Base-by-base conservation (phyloP, 2,329 filamentous ascomycete genomes). In the Trichoderma brevicompactum region DNA sequence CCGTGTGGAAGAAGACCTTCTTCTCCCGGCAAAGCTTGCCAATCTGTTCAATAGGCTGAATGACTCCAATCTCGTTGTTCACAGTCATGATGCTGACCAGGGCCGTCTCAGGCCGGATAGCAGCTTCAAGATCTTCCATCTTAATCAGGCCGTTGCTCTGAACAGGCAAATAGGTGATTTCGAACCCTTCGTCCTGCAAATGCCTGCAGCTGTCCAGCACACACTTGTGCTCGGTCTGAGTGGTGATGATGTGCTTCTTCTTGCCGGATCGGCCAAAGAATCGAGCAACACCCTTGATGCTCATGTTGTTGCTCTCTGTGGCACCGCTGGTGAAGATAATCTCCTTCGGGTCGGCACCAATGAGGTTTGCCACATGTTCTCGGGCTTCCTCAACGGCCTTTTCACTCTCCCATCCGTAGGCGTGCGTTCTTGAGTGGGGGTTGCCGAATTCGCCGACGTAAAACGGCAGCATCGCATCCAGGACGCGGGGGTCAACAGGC, bases 261-360 rank as follows among this genome's bases (percentile, higher is more conserved):
- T 97, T 97, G 72, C 93, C 94, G 2, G 87, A 89, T 65, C 92
- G 88, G 70, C 92, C 93, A 76, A 97, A 97, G 81, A 99, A 99
- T 69, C 94, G 87, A 19, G 95, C 94, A 8, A 99, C 94, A 69
- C 95, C 95, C 81, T 99, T 99, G 81, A 99, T 92, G 79, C 93
- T 97, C 95, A 99, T 99, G 74, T 99, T 99, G 80, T 99, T 99
- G 76, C 93, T 97, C 82, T 99, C 95, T 0, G 95, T 99, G 15
- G 95, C 95, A 64, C 95, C 95, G 73, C 94, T 97, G 7, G 95
- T 99, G 80, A 99, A 98, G 73, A 99, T 96, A 70, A 99, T 98
- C 77, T 99, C 95, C 80, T 99, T 99, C 6, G 95, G 83, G 76
- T 99, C 93, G 34, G 95, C 95, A 32, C 94, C 94, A 70, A 99